Conservation (phyloP, 2,329 filamentous ascomycete species). For the Phyllosticta capitalensis region DNA sequence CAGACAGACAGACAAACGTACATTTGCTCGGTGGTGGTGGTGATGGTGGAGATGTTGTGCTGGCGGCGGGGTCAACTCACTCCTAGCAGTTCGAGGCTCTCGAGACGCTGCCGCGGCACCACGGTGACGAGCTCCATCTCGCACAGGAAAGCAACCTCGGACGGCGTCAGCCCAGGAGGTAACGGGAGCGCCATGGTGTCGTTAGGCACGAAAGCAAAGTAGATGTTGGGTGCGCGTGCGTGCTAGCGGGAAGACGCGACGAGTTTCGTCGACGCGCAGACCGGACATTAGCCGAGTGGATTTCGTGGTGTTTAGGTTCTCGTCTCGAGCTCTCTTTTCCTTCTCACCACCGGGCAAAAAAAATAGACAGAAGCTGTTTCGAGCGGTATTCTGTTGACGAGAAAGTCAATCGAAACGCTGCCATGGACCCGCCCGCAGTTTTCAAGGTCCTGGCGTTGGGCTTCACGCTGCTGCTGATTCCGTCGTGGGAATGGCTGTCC, state of each 20-base stretch:
- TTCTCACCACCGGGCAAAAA: too few relatives aligned
- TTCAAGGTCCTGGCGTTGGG: slow-evolving; percentile 9
- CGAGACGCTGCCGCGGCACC: slow-evolving; percentile 81
- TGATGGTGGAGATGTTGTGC: neutral
- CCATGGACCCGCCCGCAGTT: slow-evolving; percentile 6
- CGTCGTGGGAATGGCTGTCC: slow-evolving; percentile 31
- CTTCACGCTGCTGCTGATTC: slow-evolving; percentile 10
- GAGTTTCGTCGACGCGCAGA: neutral
- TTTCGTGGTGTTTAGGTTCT: neutral
- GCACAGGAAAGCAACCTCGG: slow-evolving; percentile 87
- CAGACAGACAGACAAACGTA: slow-evolving; percentile 11
- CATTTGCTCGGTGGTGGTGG: neutral
- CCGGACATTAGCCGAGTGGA: slow-evolving; percentile 10
- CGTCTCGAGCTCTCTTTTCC: too few relatives aligned
- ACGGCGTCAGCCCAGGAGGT: slow-evolving; percentile 61
- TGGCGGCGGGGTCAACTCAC: slow-evolving; percentile 48
- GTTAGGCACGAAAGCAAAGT: neutral
- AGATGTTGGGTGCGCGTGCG: slow-evolving; percentile 2
- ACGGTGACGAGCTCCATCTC: slow-evolving; percentile 97
- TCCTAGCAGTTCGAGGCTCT: slow-evolving; percentile 72
- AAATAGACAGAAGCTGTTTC: neutral
- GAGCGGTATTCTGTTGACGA: neutral
- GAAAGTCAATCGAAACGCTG: neutral
- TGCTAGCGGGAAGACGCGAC: slow-evolving; percentile 5
- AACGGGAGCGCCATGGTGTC: slow-evolving; percentile 50